These are phyloP conservation scores for Leccinellum luteum DNA, from an alignment of 768 basidiomycete genomes.

Conservation along the genomic window DNA sequence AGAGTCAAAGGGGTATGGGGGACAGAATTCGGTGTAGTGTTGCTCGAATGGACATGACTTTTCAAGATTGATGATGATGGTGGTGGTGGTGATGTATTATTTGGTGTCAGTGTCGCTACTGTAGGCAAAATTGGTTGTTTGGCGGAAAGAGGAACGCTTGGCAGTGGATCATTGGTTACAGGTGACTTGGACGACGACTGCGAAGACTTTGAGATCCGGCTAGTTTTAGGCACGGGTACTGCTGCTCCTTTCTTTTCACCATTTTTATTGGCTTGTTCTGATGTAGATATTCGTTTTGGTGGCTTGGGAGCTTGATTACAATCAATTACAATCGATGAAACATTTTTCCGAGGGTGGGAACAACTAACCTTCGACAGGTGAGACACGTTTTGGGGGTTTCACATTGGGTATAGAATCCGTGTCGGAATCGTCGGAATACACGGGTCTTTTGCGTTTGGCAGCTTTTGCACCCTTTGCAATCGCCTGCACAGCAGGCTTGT, in stretches of 20 bases:
- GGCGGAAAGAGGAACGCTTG: background rate
- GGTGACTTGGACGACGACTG: constrained; percentile 10
- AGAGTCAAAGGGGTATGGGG: constrained; percentile 1
- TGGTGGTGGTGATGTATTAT: background rate
- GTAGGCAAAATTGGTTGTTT: background rate
- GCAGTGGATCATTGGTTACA: constrained; percentile 20
- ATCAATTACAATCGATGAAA: background rate
- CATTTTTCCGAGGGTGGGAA: background rate
- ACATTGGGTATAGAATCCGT: constrained; percentile 12
- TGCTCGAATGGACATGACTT: background rate
- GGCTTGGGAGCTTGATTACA: constrained; percentile 13
- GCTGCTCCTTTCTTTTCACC: constrained; percentile 3
- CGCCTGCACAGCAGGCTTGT: constrained; percentile 24
- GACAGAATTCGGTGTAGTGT: background rate
- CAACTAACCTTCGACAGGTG: constrained; percentile 16
- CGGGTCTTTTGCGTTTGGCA: constrained; percentile 28
- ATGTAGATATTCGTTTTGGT: constrained; percentile 4
- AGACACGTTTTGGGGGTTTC: constrained; percentile 10
- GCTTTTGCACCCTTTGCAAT: constrained; percentile 10
- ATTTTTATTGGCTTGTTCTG: constrained; percentile 3
- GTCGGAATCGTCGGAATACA: constrained; percentile 26
- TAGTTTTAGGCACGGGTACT: background rate
- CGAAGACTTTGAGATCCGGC: background rate
- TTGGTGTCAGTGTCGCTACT: background rate
- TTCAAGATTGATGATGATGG: background rate